Percentiles rank a stretch among this genome's conserved stretches.
Evolutionary conservation across 2,329 filamentous ascomycete genomes (phyloP).

Genomic region (Didymella segeticola): DNA sequence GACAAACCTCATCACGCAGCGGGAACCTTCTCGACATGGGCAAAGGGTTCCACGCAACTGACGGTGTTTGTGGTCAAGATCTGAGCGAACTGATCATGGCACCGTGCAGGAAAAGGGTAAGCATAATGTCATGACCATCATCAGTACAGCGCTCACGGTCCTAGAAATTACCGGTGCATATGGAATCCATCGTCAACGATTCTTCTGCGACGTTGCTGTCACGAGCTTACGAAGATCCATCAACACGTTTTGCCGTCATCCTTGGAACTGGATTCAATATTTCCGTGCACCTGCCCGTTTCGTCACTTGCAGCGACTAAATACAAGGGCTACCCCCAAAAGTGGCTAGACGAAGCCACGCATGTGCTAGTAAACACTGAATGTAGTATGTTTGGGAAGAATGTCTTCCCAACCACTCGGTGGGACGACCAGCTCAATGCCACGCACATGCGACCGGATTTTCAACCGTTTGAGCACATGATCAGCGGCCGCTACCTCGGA

Average conservation of each 20-base stretch:
- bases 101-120: constrained; percentile 60
- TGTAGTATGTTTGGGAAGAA: constrained; percentile 70
- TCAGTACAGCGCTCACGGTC: constrained; percentile 17
- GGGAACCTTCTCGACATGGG: constrained; percentile 68
- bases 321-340: constrained; percentile 61
- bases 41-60: constrained; percentile 68
- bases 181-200: constrained; percentile 70
- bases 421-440: constrained; percentile 67
- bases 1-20: constrained; percentile 65
- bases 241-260: constrained; percentile 68
- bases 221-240: constrained; percentile 66
- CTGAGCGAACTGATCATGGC: constrained; percentile 65
- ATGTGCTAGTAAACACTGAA: constrained; percentile 71
- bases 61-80: constrained; percentile 65
- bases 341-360: constrained; percentile 64
- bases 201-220: constrained; percentile 67
- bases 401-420: constrained; percentile 64
- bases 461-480: constrained; percentile 70
- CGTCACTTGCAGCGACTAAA: constrained; percentile 61
- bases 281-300: constrained; percentile 66
- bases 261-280: constrained; percentile 71
- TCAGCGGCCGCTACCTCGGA: constrained; percentile 68
- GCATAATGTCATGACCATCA: constrained; percentile 16
- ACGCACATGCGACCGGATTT: constrained; percentile 66
- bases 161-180: constrained; percentile 61